These are phyloP conservation scores for Theobroma cacao DNA, from an alignment of 345 rosid genomes.

Conservation along the genomic window DNA sequence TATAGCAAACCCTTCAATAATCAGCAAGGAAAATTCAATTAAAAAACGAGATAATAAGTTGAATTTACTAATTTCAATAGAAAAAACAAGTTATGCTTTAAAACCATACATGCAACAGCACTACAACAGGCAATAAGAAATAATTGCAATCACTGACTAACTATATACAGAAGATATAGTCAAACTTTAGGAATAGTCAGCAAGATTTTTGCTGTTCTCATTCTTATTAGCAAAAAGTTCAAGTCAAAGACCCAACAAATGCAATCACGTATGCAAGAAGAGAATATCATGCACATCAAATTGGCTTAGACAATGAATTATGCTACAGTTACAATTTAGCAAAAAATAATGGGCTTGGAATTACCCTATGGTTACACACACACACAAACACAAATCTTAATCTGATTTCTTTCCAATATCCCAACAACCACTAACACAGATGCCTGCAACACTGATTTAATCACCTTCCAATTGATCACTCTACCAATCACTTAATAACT, in stretches of 20 bases:
- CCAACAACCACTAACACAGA: neutral
- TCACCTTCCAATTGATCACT: neutral
- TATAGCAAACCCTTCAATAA: neutral
- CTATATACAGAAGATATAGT: neutral
- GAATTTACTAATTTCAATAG: slow-evolving; percentile 12
- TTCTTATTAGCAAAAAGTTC: neutral
- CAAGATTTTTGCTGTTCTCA: neutral
- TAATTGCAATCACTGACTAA: neutral
- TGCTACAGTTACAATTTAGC: neutral
- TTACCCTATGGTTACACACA: neutral
- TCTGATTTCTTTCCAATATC: neutral
- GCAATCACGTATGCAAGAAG: neutral
- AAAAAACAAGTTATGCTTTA: neutral
- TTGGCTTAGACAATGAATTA: neutral
- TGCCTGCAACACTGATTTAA: neutral
- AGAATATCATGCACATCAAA: neutral
- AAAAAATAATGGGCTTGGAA: neutral
- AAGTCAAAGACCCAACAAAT: neutral
- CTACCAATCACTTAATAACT: neutral
- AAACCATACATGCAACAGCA: neutral
- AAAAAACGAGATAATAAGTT: neutral
- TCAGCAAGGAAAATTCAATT: neutral
- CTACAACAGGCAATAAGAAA: neutral
- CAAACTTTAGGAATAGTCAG: neutral
- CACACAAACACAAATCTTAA: neutral